Evolutionary conservation across 805 yeast genomes (phyloP), one percentile per base, ranked within the genome.

Genomic region (Candida michaelii): DNA sequence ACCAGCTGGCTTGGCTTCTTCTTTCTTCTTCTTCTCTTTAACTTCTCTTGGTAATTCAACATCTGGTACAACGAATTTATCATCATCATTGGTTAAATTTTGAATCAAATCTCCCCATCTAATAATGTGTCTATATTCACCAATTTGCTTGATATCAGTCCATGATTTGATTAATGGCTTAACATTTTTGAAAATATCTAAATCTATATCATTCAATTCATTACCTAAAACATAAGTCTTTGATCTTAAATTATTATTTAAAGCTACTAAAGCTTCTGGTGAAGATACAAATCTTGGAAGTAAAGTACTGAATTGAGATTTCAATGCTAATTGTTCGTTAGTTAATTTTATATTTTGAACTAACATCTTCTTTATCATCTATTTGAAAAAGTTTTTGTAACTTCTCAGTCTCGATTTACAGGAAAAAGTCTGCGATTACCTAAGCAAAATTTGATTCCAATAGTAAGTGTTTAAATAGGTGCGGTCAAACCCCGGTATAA

Each of bases 21-120:
- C 68, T 9, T 69, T 67, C 63, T 65, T 71, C 69, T 64, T 75
- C 76, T 74, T 81, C 71, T 73, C 82, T 62, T 83, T 81, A 50
- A 83, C 62, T 68, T 87, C 95, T 55, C 86, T 82, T 52, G 96
- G 87, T 38, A 88, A 69, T 49, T 73, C 82, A 33, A 80, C 69
- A 52, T 80, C 77, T 58, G 88, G 80, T 36, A 90, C 62, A 34
- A 51, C 59, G 48, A 86, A 59, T 54, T 79, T 72, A 39, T 78
- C 76, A n/a, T 63, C 73, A 45, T 66, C 75, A 12, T 55, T 55
- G 37, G 76, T 73, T 50, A 80, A 63, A 25, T 82, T 79, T 70
- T 93, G 98, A 46, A 93, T 67, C 53, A 87, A 77, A 56, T 90
- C 97, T 17, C 80, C 79, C 98, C 98, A 93, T 76, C 99, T 85